A percentile compares a stretch with the other conserved stretches of the same genome.
Conservation (phyloP, 2,329 filamentous ascomycete genomes). For the Exutisphaerella laricina region DNA sequence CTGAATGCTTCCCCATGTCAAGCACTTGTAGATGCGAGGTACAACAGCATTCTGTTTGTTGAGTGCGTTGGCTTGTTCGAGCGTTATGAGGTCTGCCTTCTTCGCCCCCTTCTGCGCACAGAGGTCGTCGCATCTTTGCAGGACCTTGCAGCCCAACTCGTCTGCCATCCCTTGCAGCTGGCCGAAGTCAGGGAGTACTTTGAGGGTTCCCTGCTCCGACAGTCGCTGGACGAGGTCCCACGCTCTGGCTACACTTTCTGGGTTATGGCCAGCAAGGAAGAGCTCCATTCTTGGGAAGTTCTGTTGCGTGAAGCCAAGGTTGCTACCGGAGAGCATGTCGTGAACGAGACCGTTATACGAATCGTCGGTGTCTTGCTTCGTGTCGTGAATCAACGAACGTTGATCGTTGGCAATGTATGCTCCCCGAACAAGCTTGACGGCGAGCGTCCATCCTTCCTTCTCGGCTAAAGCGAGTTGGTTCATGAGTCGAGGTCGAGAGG, state of each 20-base stretch:
- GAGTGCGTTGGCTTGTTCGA: neutral
- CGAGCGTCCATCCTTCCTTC: constrained; percentile 46
- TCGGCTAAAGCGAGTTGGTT: constrained; percentile 43
- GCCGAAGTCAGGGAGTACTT: constrained; percentile 22
- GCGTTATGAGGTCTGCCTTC: constrained; percentile 3
- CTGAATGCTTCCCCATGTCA: constrained; percentile 28
- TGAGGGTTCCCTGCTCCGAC: constrained; percentile 14
- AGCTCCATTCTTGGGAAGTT: constrained; percentile 23
- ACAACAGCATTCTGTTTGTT: constrained; percentile 6
- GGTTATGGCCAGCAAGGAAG: constrained; percentile 31
- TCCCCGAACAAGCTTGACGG: constrained; percentile 50
- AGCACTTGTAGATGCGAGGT: constrained; percentile 26
- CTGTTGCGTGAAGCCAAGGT: constrained; percentile 20
- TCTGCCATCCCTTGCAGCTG: constrained; percentile 31
- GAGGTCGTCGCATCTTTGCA: constrained; percentile 18
- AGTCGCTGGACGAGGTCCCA: constrained; percentile 16
- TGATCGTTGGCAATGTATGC: constrained; percentile 49
- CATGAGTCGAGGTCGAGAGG: constrained; percentile 41
- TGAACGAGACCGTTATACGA: constrained; percentile 26
- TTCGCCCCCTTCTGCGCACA: constrained; percentile 7
- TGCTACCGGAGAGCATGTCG: constrained; percentile 21
- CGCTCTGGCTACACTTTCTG: constrained; percentile 19
- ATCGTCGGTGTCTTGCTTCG: constrained; percentile 26
- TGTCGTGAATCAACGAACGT: constrained; percentile 25
- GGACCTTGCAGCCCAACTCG: constrained; percentile 23